Evolutionary conservation across 2,329 filamentous ascomycete genomes (phyloP).

Genomic region (Cadophora luteo-olivacea): DNA sequence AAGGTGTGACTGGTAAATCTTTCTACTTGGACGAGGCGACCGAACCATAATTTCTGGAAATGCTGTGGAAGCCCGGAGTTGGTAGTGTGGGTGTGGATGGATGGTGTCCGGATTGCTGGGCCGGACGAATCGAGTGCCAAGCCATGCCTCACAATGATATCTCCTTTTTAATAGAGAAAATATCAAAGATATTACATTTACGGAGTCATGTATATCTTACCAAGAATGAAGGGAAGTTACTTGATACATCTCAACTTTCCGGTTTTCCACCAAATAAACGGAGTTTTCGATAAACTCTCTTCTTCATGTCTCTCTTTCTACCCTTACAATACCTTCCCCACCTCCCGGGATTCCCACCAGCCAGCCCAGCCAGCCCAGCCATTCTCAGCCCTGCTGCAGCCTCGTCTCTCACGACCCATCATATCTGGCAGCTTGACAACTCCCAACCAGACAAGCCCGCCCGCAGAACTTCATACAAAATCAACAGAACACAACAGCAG

Average conservation of each 20-base stretch:
- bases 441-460: neutral
- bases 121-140: neutral
- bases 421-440: neutral
- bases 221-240: too few relatives aligned
- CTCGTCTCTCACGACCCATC: neutral
- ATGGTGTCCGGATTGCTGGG: too few relatives aligned
- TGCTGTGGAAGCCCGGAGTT: neutral
- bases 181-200: too few relatives aligned
- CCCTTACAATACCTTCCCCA: slow-evolving; percentile 1
- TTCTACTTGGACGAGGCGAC: neutral
- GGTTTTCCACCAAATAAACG: too few relatives aligned
- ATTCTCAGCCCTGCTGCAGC: slow-evolving; percentile 3
- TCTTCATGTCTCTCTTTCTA: neutral
- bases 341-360: neutral
- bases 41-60: neutral
- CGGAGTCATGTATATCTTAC: too few relatives aligned
- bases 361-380: too few relatives aligned
- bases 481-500: slow-evolving; percentile 3
- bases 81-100: too few relatives aligned
- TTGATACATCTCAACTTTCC: too few relatives aligned
- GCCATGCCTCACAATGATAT: too few relatives aligned
- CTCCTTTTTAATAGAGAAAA: too few relatives aligned
- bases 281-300: too few relatives aligned
- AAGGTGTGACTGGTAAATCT: too few relatives aligned
- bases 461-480: neutral